Base-by-base conservation (phyloP, 768 basidiomycete genomes). In the Leccinum imitatum region DNA sequence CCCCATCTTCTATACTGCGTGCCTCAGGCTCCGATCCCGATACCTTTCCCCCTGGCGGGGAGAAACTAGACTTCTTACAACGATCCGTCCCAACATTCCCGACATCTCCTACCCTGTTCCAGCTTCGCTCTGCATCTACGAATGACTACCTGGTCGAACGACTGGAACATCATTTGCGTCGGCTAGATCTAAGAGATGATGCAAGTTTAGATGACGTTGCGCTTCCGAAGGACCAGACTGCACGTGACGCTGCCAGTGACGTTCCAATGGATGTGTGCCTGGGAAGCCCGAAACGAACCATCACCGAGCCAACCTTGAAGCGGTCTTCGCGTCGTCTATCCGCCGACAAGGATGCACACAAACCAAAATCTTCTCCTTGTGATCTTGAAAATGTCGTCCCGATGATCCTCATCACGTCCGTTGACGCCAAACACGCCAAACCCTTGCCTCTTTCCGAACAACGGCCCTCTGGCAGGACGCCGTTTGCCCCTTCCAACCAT, bases 351-450 rank as follows among this genome's bases (percentile, higher is more conserved):
- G 48, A 21, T 37, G 14, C 13, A 8, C 50, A 21, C 0, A 31
- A 54, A 25, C 44, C 48, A 6, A 8, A 1, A 14, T 33, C 51
- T 21, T 27, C 37, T 3, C 17, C 25, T 17, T 17, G 31, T 25
- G 50, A 59, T 15, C 57, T 21, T 21, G 44, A 65, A 21, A 58
- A 54, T 11, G n/a, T 21, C 35, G 52, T 70, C 19, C 69, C 69
- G 1, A 60, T 52, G 55, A 71, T 71, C 51, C 37, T 71, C 17
- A 48, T 71, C 57, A 72, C 69, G 2, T 71, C 69, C 41, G 70
- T 61, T 23, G 68, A 61, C 14, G 68, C 69, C 33, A 65, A 70
- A 9, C 60, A 67, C n/a, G 46, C 62, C 0, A 72, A 59, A 55
- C 68, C 65, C 3, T 57, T 70, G 11, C 68, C 61, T 9, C 53